Base-by-base conservation (phyloP, 768 basidiomycete genomes). In the Boletus insuetus region DNA sequence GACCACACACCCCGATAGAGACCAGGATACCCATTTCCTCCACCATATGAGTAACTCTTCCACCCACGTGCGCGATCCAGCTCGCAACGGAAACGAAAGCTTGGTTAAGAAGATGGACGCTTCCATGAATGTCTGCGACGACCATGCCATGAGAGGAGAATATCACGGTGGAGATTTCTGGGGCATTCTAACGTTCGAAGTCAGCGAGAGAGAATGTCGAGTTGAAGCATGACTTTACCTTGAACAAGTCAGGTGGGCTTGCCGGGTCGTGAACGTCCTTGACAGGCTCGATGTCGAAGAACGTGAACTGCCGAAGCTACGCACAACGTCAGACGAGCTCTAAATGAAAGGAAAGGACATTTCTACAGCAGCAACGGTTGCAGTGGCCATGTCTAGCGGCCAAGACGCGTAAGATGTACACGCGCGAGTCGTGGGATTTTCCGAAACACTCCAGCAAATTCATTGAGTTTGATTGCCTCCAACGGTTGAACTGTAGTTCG, bases 271-370 rank as follows among this genome's bases (percentile, higher is more conserved):
- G 84, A 3, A 79, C 75, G 63, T 93, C 92, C 68, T 85, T 91
- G 58, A 94, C 84, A 12, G 84, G 81, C 5, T 83, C 79, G 13
- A 80, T 76, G 59, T 94, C 86, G 66, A 97, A 98, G 82, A 97
- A 97, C 4, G 85, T 78, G 75, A 96, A 96, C 66, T 94, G 90
- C 47, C 89, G 81, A 84, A 89, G 92, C 91, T 95, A 53, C 7
- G 51, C 0, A 26, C 16, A 16, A n/a, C 13, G 45, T 68, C 46
- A 70, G 53, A 49, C 13, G 14, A 20, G 31, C 31, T 41, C 16
- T 10, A 13, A 4, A 19, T 1, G n/a, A 29, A 34, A 51, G 29
- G 12, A 54, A 40, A 40, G 8, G 35, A 32, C 0, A 0, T 34
- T 32, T 46, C 3, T 68, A 67, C 69, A 40, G 63, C 69, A 22